Percentiles rank a stretch among this genome's conserved stretches.
These are phyloP conservation scores for Diaporthe citriasiana DNA, from an alignment of 2,329 filamentous ascomycete species.

Conservation along the genomic window DNA sequence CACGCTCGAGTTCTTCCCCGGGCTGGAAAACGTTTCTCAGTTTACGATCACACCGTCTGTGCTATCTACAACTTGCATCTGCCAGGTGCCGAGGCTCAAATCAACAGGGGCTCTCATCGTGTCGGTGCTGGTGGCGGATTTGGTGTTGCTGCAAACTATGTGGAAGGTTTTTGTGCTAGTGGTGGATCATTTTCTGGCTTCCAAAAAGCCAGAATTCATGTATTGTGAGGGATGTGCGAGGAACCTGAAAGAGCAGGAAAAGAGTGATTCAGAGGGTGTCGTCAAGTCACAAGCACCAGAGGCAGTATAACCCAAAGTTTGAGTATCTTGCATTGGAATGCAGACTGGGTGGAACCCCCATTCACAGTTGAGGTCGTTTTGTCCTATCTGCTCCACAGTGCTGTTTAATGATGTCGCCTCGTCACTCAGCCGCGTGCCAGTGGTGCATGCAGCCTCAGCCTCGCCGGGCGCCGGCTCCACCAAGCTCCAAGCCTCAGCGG, in stretches of 20 bases:
- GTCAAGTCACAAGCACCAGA: too few species aligned
- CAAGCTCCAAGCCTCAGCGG: not conserved
- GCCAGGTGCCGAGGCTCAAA: slow-evolving; percentile 1
- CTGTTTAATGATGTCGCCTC: not conserved
- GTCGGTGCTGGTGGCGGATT: slow-evolving; percentile 3
- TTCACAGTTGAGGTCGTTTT: too few species aligned
- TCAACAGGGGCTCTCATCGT: not conserved
- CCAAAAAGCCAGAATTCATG: not conserved
- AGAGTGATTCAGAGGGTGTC: too few species aligned
- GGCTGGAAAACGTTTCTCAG: too few species aligned
- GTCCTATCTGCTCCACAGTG: not conserved
- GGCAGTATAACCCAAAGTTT: too few species aligned
- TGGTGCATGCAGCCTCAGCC: not conserved
- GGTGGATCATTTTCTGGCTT: not conserved
- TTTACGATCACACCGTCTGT: not conserved
- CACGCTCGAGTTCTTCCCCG: too few species aligned
- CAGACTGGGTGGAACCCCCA: too few species aligned
- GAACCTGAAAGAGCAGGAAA: not conserved
- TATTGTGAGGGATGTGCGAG: not conserved
- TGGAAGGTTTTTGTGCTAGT: not conserved
- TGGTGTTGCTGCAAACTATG: not conserved
- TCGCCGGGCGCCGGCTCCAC: not conserved
- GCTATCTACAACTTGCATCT: not conserved
- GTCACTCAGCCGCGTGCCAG: not conserved
- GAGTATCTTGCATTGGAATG: too few species aligned